Evolutionary conservation across 176 grass and related monocot species (phyloP).

Genomic region (Triticum dicoccoides): DNA sequence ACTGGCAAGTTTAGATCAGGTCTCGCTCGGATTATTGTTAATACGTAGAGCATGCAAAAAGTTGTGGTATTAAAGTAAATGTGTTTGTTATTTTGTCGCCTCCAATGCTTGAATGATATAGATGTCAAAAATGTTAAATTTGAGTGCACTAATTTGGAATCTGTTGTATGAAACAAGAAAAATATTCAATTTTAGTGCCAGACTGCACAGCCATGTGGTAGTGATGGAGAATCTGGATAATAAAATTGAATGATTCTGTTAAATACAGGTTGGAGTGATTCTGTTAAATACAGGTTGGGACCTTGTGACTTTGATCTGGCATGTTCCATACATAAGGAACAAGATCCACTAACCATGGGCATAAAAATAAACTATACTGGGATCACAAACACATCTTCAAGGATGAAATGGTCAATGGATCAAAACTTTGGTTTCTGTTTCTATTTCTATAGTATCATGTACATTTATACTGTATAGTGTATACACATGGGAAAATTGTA

Average conservation of each 20-base stretch:
- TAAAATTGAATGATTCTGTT: not conserved
- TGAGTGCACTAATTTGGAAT: not conserved
- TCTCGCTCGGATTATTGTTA: not conserved
- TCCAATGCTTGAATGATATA: not conserved
- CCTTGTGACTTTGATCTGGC: not conserved
- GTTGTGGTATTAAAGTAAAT: not conserved
- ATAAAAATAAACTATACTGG: slow-evolving; percentile 1
- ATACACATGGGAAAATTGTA: no score
- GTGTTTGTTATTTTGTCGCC: not conserved
- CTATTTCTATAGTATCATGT: no score
- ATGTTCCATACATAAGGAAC: not conserved
- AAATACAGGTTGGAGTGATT: not conserved
- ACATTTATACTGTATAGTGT: no score
- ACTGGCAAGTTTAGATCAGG: not conserved
- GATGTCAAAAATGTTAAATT: not conserved
- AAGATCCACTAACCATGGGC: not conserved
- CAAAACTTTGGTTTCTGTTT: not conserved
- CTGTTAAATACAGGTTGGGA: not conserved
- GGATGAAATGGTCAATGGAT: slow-evolving; percentile 17
- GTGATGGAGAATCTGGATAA: not conserved
- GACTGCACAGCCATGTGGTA: not conserved
- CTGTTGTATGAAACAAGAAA: no score
- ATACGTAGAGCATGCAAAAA: not conserved
- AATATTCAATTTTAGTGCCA: not conserved
- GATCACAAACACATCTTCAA: not conserved